These are phyloP conservation scores for Beauveria pseudobassiana DNA, from an alignment of 2,329 filamentous ascomycete species.

Conservation along the genomic window DNA sequence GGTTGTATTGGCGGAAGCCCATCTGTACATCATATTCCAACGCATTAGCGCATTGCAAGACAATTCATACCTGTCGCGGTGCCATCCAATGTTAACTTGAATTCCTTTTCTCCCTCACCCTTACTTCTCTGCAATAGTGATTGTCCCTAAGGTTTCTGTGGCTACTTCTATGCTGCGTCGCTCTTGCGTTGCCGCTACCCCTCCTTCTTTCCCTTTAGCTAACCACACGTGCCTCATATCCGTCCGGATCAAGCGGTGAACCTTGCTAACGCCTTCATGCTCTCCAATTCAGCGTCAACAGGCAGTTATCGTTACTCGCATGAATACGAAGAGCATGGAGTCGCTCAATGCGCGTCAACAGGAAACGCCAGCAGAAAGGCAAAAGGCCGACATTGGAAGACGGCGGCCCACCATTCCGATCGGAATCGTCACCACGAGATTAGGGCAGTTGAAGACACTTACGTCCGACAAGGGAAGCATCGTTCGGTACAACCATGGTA, in stretches of 20 bases:
- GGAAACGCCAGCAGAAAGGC: background rate
- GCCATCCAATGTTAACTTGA: constrained; percentile 13
- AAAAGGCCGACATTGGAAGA: background rate
- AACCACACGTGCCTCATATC: background rate
- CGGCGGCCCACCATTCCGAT: constrained; percentile 1
- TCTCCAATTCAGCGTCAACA: background rate
- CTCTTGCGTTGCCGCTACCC: background rate
- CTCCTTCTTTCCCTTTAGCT: background rate
- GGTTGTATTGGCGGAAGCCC: constrained; percentile 34
- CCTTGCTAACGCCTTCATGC: background rate
- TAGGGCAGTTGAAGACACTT: constrained; percentile 6
- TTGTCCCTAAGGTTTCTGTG: background rate
- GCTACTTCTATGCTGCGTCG: background rate
- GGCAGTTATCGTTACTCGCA: background rate
- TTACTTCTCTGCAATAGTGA: background rate
- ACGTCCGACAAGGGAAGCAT: background rate
- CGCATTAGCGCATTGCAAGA: constrained; percentile 28
- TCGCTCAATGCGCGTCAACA: background rate
- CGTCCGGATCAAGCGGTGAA: background rate
- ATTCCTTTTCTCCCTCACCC: constrained; percentile 8
- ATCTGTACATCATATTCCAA: constrained; percentile 36
- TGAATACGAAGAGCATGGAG: background rate
- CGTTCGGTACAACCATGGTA: constrained; percentile 9
- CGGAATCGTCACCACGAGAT: constrained; percentile 1
- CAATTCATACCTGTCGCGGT: constrained; percentile 30